These are phyloP conservation scores for Salmacisia buchloeana DNA, from an alignment of 1,284 basidiomycete species.

Conservation along the genomic window DNA sequence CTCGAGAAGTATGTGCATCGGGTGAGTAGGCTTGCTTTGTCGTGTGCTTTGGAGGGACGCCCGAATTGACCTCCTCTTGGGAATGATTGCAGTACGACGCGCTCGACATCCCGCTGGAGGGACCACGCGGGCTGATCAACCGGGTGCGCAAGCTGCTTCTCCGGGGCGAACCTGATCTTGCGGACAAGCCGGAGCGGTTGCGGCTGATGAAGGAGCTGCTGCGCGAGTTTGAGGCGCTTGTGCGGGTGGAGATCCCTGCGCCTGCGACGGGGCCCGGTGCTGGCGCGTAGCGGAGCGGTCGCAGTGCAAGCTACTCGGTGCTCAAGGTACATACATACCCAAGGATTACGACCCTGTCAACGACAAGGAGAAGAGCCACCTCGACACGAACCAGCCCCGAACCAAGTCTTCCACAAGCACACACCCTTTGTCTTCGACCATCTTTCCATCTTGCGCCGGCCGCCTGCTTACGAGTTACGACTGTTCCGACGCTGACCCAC, in stretches of 20 bases:
- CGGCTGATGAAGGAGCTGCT: slow-evolving; percentile 33
- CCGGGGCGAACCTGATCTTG: slow-evolving; percentile 29
- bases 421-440: too few species aligned
- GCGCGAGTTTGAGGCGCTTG: slow-evolving; percentile 39
- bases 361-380: too few species aligned
- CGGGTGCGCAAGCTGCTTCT: slow-evolving; percentile 38
- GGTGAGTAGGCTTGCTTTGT: neutral
- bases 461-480: too few species aligned
- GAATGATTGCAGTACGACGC: slow-evolving; percentile 30
- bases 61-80: slow-evolving; percentile 10
- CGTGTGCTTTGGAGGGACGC: slow-evolving; percentile 17
- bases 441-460: too few species aligned
- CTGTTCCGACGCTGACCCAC: too few species aligned
- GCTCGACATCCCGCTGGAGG: slow-evolving; percentile 39
- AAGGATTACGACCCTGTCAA: too few species aligned
- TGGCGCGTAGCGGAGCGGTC: too few species aligned
- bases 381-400: too few species aligned
- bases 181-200: slow-evolving; percentile 26
- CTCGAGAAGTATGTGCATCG: slow-evolving; percentile 23
- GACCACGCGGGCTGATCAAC: slow-evolving; percentile 37
- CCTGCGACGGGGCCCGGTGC: too few species aligned
- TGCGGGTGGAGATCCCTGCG: slow-evolving; percentile 15
- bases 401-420: too few species aligned
- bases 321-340: too few species aligned
- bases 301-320: too few species aligned